Conservation (phyloP, 2,329 filamentous ascomycete genomes). For the Pseudogymnoascus sp. region DNA sequence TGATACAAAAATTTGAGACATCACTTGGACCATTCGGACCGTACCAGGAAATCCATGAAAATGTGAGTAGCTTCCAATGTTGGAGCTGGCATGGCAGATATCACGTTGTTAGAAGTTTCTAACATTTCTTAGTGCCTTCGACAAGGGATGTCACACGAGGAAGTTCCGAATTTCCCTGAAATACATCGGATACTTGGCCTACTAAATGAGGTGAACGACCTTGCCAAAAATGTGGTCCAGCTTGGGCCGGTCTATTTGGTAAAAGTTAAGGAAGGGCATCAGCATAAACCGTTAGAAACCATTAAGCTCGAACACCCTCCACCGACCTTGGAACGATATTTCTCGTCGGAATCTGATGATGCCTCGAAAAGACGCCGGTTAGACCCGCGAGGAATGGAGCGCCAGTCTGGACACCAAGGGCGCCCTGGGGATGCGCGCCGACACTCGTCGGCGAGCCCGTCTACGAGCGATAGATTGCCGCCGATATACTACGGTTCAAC, state of each 20-base stretch:
- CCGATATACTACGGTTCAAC: slow-evolving; percentile 20
- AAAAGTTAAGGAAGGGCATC: neutral
- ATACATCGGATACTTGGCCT: slow-evolving; percentile 23
- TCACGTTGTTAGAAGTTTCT: neutral
- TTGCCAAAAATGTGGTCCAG: slow-evolving; percentile 25
- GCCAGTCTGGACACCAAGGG: neutral
- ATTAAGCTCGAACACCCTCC: neutral
- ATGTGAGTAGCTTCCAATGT: neutral
- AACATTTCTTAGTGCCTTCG: neutral
- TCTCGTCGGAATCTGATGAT: neutral
- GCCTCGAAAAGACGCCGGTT: neutral
- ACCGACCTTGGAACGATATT: neutral
- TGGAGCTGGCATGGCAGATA: neutral
- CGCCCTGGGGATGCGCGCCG: slow-evolving; percentile 12
- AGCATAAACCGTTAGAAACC: neutral
- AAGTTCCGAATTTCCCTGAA: slow-evolving; percentile 2
- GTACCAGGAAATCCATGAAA: neutral
- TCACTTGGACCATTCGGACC: neutral
- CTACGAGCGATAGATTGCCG: slow-evolving; percentile 19
- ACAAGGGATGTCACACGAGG: neutral
- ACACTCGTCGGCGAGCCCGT: slow-evolving; percentile 16
- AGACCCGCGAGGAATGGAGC: neutral
- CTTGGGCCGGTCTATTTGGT: slow-evolving; percentile 16
- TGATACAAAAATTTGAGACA: neutral
- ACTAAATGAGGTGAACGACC: slow-evolving; percentile 24